Evolutionary conservation across 2,329 filamentous ascomycete genomes (phyloP), one percentile per base, ranked within the genome.

Genomic region (Colletotrichum scovillei): DNA sequence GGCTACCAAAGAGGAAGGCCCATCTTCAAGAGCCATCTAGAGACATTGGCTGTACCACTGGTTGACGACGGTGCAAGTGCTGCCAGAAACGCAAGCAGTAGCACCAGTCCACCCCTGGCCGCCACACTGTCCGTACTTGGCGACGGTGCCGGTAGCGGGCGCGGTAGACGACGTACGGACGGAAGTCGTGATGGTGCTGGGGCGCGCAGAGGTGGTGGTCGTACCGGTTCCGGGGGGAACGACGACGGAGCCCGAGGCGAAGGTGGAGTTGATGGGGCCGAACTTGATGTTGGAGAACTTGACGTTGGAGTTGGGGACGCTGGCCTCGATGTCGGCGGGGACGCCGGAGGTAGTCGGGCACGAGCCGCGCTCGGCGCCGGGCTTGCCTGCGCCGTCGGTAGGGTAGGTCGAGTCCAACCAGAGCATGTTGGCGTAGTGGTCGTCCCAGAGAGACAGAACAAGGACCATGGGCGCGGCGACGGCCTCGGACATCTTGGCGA

Each of bases 361-460:
- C 46, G 84, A 82, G 67, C 91, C 91, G 78, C 90, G 88, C 55
- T 83, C 82, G 70, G 84, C 81, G 76, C 90, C 90, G 35, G 84
- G 84, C 35, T 56, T 24, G 56, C 69, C 72, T 2, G 73, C 75
- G 35, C 83, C 77, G 74, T 82, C 79, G 73, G 85, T 84, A 62
- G 92, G 92, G 85, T 89, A 92, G 80, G 84, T 88, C 74, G 88
- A 89, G 85, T 94, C 92, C 77, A 95, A 88, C 93, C 93, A 94
- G 78, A 92, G 88, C 74, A 75, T 75, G 67, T 74, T 75, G 42
- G 72, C 64, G 74, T 75, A 74, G 67, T 72, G 67, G 83, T 94
- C 92, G 79, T 93, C 90, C 90, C 90, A 92, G 73, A 88, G 77
- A 66, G 84, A 86, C 80, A 88, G 81, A 77, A 87, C 86, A 35